Base-by-base conservation (phyloP, 208 protist genomes). In the Crithidia thermophila region DNA sequence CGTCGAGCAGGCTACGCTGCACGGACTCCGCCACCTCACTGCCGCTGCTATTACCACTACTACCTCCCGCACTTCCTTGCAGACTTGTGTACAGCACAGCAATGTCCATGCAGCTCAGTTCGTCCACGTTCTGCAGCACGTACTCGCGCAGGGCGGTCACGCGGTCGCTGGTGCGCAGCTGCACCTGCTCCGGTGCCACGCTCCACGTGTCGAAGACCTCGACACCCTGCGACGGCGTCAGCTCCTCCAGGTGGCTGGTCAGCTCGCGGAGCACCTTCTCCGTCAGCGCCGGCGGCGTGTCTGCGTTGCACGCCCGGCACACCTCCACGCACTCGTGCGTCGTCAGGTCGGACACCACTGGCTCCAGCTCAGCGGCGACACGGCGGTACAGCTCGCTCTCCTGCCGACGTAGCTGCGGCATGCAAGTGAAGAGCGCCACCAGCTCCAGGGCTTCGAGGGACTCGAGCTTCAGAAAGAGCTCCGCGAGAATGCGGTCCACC, bases 251-350 rank as follows among this genome's bases (percentile, higher is more conserved):
- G 52, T 78, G 70, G 11, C 75, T 49, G 33, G 69, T 65, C 30
- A 95, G 79, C 43, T 58, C 74, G 8, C 25, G 58, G 40, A 95
- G 61, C 51, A 89, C 63, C 39, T 67, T 64, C 28, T 89, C 63
- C 46, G 84, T 27, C 27, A 95, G 72, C 57, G 68, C 75, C 7
- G 67, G 30, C 14, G 90, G 85, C 3, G 72, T 77, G 13, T 70
- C 62, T 11, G 58, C 42, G 53, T 76, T 81, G 70, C 88, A 91
- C 16, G 82, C 82, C 30, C 45, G 60, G 46, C 66, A 75, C 37
- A 94, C 77, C 31, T 52, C 49, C 34, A 94, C 52, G 57, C 85
- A 89, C 74, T 97, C 91, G 45, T 94, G 80, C n/a, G 85, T 34
- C 3, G 89, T 90, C 16, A 97, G 74, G 27, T 92, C 77, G 23